Conservation (phyloP, 768 basidiomycete species). For the Neoboletus subvelutipes region DNA sequence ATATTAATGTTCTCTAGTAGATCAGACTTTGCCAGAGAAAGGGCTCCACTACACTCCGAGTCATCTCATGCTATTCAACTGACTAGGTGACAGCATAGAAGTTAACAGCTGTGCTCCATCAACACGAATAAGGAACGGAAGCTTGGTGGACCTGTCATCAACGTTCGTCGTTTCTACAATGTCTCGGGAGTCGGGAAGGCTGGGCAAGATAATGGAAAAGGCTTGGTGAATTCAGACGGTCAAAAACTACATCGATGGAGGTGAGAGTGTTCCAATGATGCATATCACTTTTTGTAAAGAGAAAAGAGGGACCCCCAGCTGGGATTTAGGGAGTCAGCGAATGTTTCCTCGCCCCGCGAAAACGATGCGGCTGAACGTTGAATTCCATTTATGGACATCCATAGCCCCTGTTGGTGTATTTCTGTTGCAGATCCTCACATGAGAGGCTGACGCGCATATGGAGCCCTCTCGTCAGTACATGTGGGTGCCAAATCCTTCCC, state of each 20-base stretch:
- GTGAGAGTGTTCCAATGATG: not conserved
- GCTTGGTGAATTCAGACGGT: not conserved
- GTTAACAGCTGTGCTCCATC: not conserved
- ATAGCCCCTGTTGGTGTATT: not conserved
- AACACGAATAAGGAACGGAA: too few species aligned
- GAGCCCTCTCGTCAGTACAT: not conserved
- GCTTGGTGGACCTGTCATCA: not conserved
- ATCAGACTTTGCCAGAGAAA: not conserved
- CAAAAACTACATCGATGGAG: not conserved
- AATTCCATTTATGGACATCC: constrained; percentile 1
- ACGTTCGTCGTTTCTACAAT: not conserved
- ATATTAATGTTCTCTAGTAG: not conserved
- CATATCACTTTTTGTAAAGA: not conserved
- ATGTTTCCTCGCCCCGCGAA: not conserved
- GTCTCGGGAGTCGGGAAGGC: not conserved
- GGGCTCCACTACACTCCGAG: not conserved
- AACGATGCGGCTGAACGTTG: not conserved
- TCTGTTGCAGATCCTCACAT: not conserved
- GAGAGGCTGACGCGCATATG: constrained; percentile 8
- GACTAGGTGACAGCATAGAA: not conserved
- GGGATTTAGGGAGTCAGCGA: too few species aligned
- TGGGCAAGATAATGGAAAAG: not conserved
- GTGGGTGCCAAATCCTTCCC: constrained; percentile 5
- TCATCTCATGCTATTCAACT: not conserved
- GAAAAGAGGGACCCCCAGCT: too few species aligned